Evolutionary conservation across 805 yeast species (phyloP), one percentile per base, ranked within the genome.

Genomic region (Candida broadrunensis): DNA sequence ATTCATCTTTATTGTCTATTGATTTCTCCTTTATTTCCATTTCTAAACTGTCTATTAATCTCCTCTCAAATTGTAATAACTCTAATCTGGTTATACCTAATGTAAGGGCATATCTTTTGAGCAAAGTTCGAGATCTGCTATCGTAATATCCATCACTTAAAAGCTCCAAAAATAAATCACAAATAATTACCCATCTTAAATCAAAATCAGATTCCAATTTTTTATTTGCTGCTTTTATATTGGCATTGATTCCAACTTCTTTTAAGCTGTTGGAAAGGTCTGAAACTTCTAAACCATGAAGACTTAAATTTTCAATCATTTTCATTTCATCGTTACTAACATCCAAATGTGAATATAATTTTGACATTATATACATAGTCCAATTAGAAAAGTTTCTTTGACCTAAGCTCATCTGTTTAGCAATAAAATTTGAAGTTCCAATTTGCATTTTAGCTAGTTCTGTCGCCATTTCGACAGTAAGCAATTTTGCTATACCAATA

Each of bases 131-230:
- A 6, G 98, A 89, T 27, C 99, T 74, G 4, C 97, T 66, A 61
- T 93, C 99, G 57, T 88, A 95, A 41, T 80, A 77, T 0, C 96
- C 88, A 45, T 89, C 95, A 37, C 89, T 81, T 14, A 93, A 65
- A 2, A 91, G 67, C 8, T 87, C 73, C 32, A 93, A 68, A 55
- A 91, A 91, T 35, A 93, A 65, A 58, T 93, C 99, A 64, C 99
- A 95, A 5, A 93, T 68, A 12, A 91, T 77, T 0, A 97, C 90
- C 99, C 99, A 95, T 23, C 90, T 79, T 17, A 93, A 76, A 53
- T 90, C 97, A 40, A 63, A 61, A 6, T 53, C 62, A 8, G 52
- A 48, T 14, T 44, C 47, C 18, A 18, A 37, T 17, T 24, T 39
- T 30, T 20, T 21, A 17, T 41, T 37, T 2, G 36, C 30, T 13